phyloP scores from a whole-genome alignment of 441 rosid species.

The Eruca vesicaria region DNA sequence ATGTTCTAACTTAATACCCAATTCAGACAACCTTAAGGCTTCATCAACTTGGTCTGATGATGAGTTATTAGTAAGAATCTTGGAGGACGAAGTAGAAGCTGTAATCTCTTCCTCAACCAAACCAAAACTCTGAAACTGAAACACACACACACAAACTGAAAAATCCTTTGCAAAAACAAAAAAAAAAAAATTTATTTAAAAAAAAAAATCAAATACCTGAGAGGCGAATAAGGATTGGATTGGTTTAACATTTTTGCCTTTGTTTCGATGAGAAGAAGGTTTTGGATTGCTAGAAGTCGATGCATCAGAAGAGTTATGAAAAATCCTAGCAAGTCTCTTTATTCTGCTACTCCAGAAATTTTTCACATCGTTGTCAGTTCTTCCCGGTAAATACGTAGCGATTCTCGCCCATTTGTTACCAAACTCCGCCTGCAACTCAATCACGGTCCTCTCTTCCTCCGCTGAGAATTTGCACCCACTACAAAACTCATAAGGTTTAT shows the following conservation, averaged over 20 bases:
- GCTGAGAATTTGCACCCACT: constrained; percentile 88
- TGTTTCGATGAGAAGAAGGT: constrained; percentile 11
- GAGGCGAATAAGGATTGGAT: background rate
- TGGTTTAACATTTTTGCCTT: constrained; percentile 23
- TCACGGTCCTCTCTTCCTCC: constrained; percentile 87
- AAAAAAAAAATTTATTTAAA: no score
- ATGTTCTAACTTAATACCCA: constrained; percentile 25
- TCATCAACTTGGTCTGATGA: constrained; percentile 27
- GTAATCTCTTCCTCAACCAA: background rate
- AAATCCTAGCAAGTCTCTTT: constrained; percentile 74
- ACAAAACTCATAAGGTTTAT: background rate
- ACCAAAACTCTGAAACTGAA: background rate
- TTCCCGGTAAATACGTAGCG: constrained; percentile 73
- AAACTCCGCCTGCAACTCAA: constrained; percentile 74
- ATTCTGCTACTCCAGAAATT: constrained; percentile 95
- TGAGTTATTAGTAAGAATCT: constrained; percentile 28
- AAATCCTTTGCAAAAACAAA: no score
- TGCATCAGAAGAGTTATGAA: constrained; percentile 48
- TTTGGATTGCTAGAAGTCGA: constrained; percentile 26
- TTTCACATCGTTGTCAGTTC: constrained; percentile 94
- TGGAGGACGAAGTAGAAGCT: constrained; percentile 29
- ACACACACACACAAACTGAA: background rate
- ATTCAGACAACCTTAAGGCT: constrained; percentile 35
- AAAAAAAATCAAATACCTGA: no score
- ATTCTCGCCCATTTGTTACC: constrained; percentile 98